These are phyloP conservation scores for Trichoderma citrinoviride DNA, from an alignment of 2,329 filamentous ascomycete genomes.

Conservation along the genomic window DNA sequence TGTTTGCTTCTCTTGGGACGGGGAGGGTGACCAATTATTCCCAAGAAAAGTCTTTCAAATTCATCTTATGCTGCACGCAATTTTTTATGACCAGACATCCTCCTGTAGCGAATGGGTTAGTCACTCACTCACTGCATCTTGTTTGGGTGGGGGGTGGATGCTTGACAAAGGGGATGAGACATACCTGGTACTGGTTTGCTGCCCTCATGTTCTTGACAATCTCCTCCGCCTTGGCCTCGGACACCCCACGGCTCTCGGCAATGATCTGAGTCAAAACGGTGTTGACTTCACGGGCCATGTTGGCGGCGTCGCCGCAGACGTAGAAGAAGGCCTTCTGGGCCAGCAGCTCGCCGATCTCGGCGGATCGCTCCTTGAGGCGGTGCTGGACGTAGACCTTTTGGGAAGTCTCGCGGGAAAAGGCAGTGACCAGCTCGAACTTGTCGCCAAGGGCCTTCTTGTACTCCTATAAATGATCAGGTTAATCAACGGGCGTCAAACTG, in stretches of 20 bases:
- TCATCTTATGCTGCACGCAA: not conserved
- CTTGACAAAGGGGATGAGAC: conserved; percentile 24
- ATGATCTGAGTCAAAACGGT: conserved; percentile 83
- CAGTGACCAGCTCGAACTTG: conserved; percentile 84
- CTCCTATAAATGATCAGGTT: conserved; percentile 54
- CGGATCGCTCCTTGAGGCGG: conserved; percentile 75
- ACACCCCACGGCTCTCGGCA: conserved; percentile 74
- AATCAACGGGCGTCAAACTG: not conserved
- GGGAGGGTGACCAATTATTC: not conserved
- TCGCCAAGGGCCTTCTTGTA: conserved; percentile 82
- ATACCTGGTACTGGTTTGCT: conserved; percentile 91
- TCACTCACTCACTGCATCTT: not conserved
- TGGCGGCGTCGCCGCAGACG: conserved; percentile 94
- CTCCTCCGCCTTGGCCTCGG: conserved; percentile 87
- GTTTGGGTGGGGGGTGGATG: not conserved
- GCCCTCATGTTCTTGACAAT: conserved; percentile 96
- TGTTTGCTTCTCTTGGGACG: not conserved
- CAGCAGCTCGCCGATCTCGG: conserved; percentile 83
- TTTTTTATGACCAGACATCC: conserved; percentile 65
- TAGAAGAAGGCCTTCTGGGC: conserved; percentile 91
- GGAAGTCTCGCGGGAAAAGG: conserved; percentile 84
- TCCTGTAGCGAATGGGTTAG: conserved; percentile 46
- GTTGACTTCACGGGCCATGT: conserved; percentile 95
- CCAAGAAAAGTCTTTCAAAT: not conserved
- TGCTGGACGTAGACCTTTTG: conserved; percentile 98